phyloP scores from a whole-genome alignment of 208 protist genomes.

The Leishmania mexicana region DNA sequence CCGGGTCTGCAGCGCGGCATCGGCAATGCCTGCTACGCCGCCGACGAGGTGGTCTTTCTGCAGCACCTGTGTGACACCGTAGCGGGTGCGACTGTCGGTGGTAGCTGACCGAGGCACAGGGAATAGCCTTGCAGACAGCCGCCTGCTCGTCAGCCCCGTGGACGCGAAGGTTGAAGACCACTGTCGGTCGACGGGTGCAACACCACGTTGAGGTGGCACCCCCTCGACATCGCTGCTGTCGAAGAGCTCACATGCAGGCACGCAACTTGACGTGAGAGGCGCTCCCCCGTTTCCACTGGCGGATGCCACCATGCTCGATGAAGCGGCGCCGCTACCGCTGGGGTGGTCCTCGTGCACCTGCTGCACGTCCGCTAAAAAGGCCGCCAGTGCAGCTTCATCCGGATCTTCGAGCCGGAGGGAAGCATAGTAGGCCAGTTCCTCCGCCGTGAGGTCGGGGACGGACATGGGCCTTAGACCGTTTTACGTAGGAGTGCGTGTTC shows the following conservation, averaged over 20 bases:
- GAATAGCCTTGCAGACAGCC: background rate
- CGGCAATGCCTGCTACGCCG: conserved; percentile 59
- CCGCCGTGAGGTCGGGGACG: conserved; percentile 40
- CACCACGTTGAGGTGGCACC: background rate
- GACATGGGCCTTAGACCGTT: conserved; percentile 9
- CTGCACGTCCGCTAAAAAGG: conserved; percentile 3
- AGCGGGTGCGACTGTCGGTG: background rate
- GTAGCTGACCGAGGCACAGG: background rate
- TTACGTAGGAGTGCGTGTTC: background rate
- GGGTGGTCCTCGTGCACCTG: background rate
- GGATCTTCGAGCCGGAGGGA: conserved; percentile 50
- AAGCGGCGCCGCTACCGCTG: background rate
- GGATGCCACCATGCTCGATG: background rate
- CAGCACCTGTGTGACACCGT: conserved; percentile 39
- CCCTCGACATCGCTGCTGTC: background rate
- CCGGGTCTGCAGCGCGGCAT: conserved; percentile 58
- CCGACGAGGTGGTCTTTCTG: conserved; percentile 44
- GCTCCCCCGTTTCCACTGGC: background rate
- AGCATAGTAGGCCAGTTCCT: conserved; percentile 54
- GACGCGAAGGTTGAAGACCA: background rate
- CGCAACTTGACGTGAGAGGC: background rate
- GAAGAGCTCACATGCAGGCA: background rate
- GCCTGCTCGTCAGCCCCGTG: background rate
- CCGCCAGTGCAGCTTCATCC: conserved; percentile 26
- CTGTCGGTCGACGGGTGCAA: background rate